Evolutionary conservation across 139 green algal genomes (phyloP).

Genomic region (Dunaliella primolecta): DNA sequence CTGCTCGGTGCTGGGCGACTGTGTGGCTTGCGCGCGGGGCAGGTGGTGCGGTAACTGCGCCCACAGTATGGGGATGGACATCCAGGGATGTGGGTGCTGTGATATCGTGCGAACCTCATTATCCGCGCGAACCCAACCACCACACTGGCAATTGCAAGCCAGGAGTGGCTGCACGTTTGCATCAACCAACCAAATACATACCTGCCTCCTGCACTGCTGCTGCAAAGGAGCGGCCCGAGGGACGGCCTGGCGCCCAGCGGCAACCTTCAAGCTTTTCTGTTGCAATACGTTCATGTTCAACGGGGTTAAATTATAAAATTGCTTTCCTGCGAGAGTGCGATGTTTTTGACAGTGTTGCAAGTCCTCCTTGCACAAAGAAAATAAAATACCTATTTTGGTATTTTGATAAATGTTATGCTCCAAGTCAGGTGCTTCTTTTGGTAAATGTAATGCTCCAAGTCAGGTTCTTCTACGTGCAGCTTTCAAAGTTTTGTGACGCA

Average conservation of each 20-base stretch:
- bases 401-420: no score
- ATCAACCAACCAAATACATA: not conserved
- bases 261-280: not conserved
- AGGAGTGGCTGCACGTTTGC: not conserved
- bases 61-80: not conserved
- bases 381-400: no score
- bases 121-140: no score
- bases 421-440: no score
- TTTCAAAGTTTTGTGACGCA: no score
- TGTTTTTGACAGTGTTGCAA: no score
- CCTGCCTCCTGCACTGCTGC: not conserved
- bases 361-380: no score
- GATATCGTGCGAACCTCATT: not conserved
- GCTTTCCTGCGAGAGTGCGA: no score
- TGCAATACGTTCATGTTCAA: not conserved
- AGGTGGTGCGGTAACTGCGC: not conserved
- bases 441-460: no score
- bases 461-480: no score
- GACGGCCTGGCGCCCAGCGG: no score
- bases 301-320: not conserved
- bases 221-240: not conserved
- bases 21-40: not conserved
- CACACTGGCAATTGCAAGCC: no score
- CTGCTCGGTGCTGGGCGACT: not conserved
- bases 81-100: not conserved